Conservation (phyloP, 208 protist genomes). For the Crithidia mellificae region DNA sequence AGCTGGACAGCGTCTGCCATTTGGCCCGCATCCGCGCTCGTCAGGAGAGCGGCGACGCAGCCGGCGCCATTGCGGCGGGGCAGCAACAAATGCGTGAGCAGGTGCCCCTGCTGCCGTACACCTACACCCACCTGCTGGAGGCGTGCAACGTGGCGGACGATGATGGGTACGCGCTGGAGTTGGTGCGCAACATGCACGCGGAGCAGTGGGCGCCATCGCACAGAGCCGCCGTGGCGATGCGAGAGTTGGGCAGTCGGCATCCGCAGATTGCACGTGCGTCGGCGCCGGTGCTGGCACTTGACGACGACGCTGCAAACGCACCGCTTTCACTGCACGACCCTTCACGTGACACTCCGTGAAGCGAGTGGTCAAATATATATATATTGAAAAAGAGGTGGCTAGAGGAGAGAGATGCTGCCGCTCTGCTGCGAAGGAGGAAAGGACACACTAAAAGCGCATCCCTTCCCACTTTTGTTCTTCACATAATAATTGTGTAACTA, state of each 20-base stretch:
- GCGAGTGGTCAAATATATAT: neutral
- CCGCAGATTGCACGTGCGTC: conserved; percentile 8
- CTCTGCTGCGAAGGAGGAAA: too few relatives aligned
- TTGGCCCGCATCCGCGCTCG: conserved; percentile 67
- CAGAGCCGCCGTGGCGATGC: conserved; percentile 34
- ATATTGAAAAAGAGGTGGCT: too few relatives aligned
- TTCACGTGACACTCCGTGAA: neutral
- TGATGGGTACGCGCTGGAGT: conserved; percentile 45
- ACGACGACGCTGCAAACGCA: neutral
- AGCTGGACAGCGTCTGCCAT: conserved; percentile 80
- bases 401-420: too few relatives aligned
- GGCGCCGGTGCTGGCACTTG: conserved; percentile 13
- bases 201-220: conserved; percentile 57
- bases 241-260: conserved; percentile 35
- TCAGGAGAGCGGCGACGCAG: conserved; percentile 38
- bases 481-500: too few relatives aligned
- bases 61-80: conserved; percentile 51
- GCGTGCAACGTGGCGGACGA: conserved; percentile 51
- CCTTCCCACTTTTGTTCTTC: too few relatives aligned
- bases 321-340: conserved; percentile 7
- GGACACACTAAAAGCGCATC: too few relatives aligned
- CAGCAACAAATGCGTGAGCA: conserved; percentile 51
- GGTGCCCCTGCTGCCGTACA: conserved; percentile 75
- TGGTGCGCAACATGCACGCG: conserved; percentile 57
- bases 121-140: conserved; percentile 66